Percentiles rank a stretch among this genome's conserved stretches.
Conservation (phyloP, 2,329 filamentous ascomycete genomes). For the Diaporthe humulicola region DNA sequence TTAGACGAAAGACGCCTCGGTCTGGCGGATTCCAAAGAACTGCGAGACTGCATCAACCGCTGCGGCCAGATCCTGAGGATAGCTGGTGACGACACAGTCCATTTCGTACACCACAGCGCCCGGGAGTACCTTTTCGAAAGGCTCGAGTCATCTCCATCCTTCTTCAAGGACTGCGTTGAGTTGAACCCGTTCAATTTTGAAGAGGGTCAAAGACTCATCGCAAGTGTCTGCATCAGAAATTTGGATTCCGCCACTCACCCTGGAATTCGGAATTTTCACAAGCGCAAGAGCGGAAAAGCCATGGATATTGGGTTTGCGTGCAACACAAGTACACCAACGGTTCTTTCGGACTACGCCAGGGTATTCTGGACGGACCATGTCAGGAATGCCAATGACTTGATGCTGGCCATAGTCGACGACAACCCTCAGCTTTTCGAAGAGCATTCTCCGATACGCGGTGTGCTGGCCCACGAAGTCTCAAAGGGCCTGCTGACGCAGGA, state of each 20-base stretch:
- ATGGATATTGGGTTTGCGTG: fast-evolving
- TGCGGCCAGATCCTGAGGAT: background rate
- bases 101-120: background rate
- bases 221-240: background rate
- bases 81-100: background rate
- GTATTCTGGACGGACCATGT: background rate
- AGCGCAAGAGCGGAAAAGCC: background rate
- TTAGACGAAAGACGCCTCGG: background rate
- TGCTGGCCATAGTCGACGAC: background rate
- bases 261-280: background rate
- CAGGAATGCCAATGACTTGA: background rate
- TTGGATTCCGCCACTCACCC: background rate
- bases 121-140: background rate
- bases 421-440: background rate
- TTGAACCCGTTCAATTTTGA: background rate
- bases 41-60: background rate
- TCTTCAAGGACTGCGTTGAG: conserved; percentile 18
- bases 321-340: background rate
- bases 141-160: conserved; percentile 2
- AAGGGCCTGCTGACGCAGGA: background rate
- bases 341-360: background rate
- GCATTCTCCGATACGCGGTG: background rate
- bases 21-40: background rate
- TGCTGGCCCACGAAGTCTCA: background rate
- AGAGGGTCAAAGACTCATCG: background rate